phyloP scores from a whole-genome alignment of 768 basidiomycete species.

The Collybiopsis confluens region DNA sequence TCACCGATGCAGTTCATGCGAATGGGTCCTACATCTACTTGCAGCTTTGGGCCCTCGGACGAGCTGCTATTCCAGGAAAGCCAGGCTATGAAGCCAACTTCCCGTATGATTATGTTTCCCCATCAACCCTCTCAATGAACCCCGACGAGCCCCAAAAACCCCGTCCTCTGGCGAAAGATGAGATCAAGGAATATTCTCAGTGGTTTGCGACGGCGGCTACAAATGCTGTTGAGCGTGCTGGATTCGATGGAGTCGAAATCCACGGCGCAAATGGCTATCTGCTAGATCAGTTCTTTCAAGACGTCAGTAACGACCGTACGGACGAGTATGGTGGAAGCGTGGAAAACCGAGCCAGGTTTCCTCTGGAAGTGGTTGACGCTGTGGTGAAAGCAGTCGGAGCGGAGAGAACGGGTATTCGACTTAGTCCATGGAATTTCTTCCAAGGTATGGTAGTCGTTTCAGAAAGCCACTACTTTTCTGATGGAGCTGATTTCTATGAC shows the following conservation, averaged over 20 bases:
- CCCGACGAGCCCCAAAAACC: constrained; percentile 11
- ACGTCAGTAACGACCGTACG: constrained; percentile 36
- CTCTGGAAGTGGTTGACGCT: constrained; percentile 41
- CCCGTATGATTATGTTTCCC: constrained; percentile 19
- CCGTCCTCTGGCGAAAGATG: constrained; percentile 31
- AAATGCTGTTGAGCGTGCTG: constrained; percentile 41
- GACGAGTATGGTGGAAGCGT: constrained; percentile 53
- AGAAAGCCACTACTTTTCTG: too few species aligned
- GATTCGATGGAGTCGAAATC: constrained; percentile 56
- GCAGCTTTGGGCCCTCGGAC: constrained; percentile 51
- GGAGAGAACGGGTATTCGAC: constrained; percentile 38
- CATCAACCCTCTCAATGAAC: constrained; percentile 15
- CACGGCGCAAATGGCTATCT: constrained; percentile 28
- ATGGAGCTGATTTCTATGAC: not conserved
- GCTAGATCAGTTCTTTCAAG: constrained; percentile 45
- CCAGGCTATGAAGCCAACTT: constrained; percentile 5
- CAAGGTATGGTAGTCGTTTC: constrained; percentile 27
- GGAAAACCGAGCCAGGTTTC: constrained; percentile 46
- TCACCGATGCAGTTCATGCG: constrained; percentile 47
- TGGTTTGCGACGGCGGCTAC: constrained; percentile 42
- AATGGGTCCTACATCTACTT: constrained; percentile 31
- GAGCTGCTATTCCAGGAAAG: constrained; percentile 17
- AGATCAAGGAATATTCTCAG: constrained; percentile 35
- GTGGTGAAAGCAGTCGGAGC: constrained; percentile 39
- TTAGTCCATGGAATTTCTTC: constrained; percentile 40